Percentiles rank a stretch among this genome's conserved stretches.
These are phyloP conservation scores for Tuber brumale DNA, from an alignment of 495 filamentous ascomycete species.

Conservation along the genomic window DNA sequence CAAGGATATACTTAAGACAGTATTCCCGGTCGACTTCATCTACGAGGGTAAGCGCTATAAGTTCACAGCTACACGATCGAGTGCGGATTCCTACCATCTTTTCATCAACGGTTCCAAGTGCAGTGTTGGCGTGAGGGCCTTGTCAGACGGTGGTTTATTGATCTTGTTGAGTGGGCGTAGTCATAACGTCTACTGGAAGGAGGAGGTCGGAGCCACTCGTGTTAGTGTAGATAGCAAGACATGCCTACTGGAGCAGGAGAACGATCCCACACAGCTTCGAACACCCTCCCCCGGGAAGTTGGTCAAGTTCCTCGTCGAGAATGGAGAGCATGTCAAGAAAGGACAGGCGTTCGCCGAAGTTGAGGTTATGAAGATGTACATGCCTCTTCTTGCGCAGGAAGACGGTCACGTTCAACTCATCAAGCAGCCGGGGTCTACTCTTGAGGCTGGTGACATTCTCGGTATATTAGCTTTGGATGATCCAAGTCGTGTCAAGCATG, in stretches of 20 bases:
- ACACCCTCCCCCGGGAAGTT: conserved; percentile 95
- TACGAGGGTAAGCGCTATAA: conserved; percentile 95
- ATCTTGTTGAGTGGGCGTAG: conserved; percentile 81
- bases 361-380: conserved; percentile 99
- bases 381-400: conserved; percentile 95
- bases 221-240: conserved; percentile 97
- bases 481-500: conserved; percentile 92
- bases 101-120: conserved; percentile 99
- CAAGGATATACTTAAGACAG: conserved; percentile 94
- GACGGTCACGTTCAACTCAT: conserved; percentile 96
- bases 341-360: conserved; percentile 95
- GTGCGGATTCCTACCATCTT: conserved; percentile 88
- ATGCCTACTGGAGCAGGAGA: conserved; percentile 95
- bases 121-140: conserved; percentile 81
- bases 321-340: conserved; percentile 87
- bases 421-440: conserved; percentile 97
- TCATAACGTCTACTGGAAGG: conserved; percentile 99
- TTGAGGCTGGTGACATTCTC: conserved; percentile 97
- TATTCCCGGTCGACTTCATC: conserved; percentile 98
- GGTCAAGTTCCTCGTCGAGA: conserved; percentile 96
- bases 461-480: conserved; percentile 95
- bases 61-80: conserved; percentile 93
- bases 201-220: conserved; percentile 91
- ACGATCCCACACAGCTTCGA: conserved; percentile 94
- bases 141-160: conserved; percentile 91